phyloP scores from a whole-genome alignment of 352 stramenopile species.

The Globisporangium irregulare region DNA sequence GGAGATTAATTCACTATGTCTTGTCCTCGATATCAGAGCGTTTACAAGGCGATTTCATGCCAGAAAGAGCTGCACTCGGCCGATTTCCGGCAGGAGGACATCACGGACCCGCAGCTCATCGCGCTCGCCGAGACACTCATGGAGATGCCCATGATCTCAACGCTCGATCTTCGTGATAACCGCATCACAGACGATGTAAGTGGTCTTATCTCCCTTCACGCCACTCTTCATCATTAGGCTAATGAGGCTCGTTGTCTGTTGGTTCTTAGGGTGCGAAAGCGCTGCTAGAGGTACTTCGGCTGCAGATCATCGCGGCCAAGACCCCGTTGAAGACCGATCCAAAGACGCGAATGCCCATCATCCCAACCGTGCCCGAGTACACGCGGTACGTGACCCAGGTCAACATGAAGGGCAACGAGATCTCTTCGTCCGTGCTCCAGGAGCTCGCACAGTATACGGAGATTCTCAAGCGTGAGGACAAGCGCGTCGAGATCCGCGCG shows the following conservation, averaged over 20 bases:
- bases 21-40: conserved; percentile 38
- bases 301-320: conserved; percentile 76
- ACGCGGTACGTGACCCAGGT: conserved; percentile 70
- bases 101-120: conserved; percentile 78
- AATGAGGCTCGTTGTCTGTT: neutral
- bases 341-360: conserved; percentile 50
- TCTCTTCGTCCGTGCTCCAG: conserved; percentile 53
- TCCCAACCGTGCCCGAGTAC: conserved; percentile 46
- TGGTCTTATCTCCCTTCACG: neutral
- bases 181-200: conserved; percentile 75
- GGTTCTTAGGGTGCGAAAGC: conserved; percentile 55
- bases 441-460: conserved; percentile 74
- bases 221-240: neutral
- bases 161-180: conserved; percentile 75
- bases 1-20: neutral
- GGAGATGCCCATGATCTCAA: conserved; percentile 76
- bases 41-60: conserved; percentile 84
- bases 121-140: conserved; percentile 69
- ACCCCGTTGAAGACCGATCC: conserved; percentile 43
- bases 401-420: conserved; percentile 77
- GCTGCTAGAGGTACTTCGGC: conserved; percentile 68
- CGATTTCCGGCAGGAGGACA: conserved; percentile 78
- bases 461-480: conserved; percentile 74
- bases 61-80: conserved; percentile 72
- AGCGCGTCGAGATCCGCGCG: conserved; percentile 71